phyloP scores from a whole-genome alignment of 1,284 basidiomycete species.

The Abortiporus biennis region DNA sequence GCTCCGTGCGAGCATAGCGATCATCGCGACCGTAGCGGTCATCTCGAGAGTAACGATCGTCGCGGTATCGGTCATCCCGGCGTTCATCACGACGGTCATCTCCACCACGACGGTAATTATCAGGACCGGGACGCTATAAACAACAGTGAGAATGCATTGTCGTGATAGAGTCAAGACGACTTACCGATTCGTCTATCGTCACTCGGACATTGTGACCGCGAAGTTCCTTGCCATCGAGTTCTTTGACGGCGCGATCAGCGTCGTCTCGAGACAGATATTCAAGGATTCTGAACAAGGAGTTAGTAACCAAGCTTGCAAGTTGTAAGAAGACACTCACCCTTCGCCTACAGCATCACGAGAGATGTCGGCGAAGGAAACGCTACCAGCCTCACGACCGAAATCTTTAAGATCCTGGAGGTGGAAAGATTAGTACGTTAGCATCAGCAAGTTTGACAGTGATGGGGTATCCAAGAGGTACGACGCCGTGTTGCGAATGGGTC shows the following conservation, averaged over 20 bases:
- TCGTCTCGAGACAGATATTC: conserved; percentile 87
- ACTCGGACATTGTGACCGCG: conserved; percentile 78
- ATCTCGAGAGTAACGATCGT: conserved; percentile 39
- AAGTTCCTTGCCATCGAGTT: conserved; percentile 77
- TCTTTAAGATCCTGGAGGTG: conserved; percentile 86
- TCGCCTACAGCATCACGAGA: conserved; percentile 79
- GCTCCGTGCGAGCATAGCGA: conserved; percentile 20
- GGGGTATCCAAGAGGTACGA: neutral
- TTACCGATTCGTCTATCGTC: conserved; percentile 58
- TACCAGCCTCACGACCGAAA: conserved; percentile 88
- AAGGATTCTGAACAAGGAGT: conserved; percentile 54
- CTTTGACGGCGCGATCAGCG: conserved; percentile 86
- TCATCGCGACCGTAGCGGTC: conserved; percentile 34
- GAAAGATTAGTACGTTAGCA: conserved; percentile 10
- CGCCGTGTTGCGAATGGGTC: neutral
- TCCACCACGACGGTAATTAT: conserved; percentile 68
- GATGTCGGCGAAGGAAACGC: conserved; percentile 89
- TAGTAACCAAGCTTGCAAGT: neutral
- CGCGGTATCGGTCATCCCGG: conserved; percentile 45
- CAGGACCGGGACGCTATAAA: conserved; percentile 54
- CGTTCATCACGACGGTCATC: conserved; percentile 30
- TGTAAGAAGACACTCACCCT: conserved; percentile 55
- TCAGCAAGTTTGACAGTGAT: conserved; percentile 1
- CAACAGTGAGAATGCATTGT: conserved; percentile 1
- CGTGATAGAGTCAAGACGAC: conserved; percentile 19